These are phyloP conservation scores for Sordaria brevicollis DNA, from an alignment of 495 filamentous ascomycete species.

Conservation along the genomic window DNA sequence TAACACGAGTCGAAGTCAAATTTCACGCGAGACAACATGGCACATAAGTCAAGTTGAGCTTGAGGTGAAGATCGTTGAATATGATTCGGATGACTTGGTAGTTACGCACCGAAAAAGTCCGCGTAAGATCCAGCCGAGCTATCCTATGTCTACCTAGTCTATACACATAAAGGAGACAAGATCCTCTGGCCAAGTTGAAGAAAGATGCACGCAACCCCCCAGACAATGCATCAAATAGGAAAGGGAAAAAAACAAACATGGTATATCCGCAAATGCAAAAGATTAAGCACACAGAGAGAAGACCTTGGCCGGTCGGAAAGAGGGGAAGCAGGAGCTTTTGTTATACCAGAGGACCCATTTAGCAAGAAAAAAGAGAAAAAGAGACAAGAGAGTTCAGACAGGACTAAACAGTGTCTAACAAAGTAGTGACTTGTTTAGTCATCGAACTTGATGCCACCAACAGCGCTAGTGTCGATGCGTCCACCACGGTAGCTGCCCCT, in stretches of 20 bases:
- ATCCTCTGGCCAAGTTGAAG: background rate
- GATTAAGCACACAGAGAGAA: background rate
- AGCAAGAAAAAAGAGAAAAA: background rate
- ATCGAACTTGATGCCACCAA: constrained; percentile 79
- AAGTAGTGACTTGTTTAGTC: constrained; percentile 43
- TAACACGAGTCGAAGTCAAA: too few species aligned
- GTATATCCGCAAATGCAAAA: background rate
- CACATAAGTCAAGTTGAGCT: background rate
- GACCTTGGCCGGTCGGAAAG: background rate
- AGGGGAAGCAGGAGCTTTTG: background rate
- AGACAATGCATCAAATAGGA: background rate
- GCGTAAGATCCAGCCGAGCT: background rate
- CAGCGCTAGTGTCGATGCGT: constrained; percentile 60
- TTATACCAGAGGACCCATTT: background rate
- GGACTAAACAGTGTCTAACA: background rate
- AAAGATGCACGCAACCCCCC: background rate
- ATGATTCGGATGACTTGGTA: background rate
- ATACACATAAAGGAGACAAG: background rate
- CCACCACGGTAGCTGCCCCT: constrained; percentile 81
- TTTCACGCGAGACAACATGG: background rate
- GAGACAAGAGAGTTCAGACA: background rate
- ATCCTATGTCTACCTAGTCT: background rate
- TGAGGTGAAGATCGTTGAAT: background rate
- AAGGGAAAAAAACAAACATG: background rate
- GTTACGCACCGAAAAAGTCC: background rate